Conservation (phyloP, 2,329 filamentous ascomycete species). For the Aspergillus quadricinctus region DNA sequence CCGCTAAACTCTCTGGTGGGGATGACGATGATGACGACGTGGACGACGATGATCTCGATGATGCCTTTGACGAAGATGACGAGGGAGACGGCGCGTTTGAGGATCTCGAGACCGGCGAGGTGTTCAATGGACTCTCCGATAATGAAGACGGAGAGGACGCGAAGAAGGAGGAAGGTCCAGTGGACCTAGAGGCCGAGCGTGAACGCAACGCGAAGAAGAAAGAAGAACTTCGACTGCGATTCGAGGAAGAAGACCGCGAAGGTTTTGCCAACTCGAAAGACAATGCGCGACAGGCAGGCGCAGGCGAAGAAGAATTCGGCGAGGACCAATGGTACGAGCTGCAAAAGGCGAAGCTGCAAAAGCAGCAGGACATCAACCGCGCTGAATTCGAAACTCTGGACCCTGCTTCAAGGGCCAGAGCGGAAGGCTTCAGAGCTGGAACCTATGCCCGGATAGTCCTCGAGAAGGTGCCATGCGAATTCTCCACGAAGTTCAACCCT, state of each 20-base stretch:
- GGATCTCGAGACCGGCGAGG: constrained; percentile 75
- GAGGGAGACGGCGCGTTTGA: constrained; percentile 80
- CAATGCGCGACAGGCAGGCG: constrained; percentile 66
- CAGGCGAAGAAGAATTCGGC: constrained; percentile 69
- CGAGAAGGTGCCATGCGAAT: constrained; percentile 85
- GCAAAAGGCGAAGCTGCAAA: constrained; percentile 91
- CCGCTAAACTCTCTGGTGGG: constrained; percentile 57
- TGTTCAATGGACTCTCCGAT: constrained; percentile 41
- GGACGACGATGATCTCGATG: constrained; percentile 46
- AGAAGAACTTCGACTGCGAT: constrained; percentile 88
- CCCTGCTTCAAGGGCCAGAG: constrained; percentile 71
- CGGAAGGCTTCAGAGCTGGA: constrained; percentile 87
- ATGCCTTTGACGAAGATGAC: constrained; percentile 52
- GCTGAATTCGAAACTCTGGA: constrained; percentile 87
- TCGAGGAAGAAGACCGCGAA: constrained; percentile 97
- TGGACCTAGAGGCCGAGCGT: constrained; percentile 78
- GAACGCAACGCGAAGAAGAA: constrained; percentile 87
- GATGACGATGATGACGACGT: constrained; percentile 51
- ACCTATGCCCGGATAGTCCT: constrained; percentile 91
- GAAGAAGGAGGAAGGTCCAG: constrained; percentile 31
- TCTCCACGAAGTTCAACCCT: constrained; percentile 75
- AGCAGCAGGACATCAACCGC: constrained; percentile 95
- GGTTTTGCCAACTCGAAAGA: constrained; percentile 84
- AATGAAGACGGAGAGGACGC: constrained; percentile 46
- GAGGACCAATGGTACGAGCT: constrained; percentile 99